Evolutionary conservation across 2,329 filamentous ascomycete species (phyloP).

Genomic region (Alternaria novae-zelandiae): DNA sequence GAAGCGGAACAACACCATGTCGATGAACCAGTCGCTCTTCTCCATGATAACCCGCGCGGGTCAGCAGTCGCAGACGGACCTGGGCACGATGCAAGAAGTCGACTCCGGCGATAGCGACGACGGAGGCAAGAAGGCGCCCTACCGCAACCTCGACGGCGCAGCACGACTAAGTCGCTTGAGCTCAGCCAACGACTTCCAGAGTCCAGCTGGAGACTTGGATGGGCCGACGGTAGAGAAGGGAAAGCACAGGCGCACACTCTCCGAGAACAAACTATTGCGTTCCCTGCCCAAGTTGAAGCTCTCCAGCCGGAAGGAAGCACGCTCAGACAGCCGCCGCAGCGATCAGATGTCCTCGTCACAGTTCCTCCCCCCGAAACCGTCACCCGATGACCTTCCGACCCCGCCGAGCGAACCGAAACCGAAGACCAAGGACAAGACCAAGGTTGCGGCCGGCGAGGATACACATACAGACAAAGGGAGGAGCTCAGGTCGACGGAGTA

Average conservation of each 20-base stretch:
- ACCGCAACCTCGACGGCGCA: conserved; percentile 41
- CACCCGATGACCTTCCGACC: conserved; percentile 21
- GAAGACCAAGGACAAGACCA: conserved; percentile 25
- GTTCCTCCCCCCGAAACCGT: conserved; percentile 42
- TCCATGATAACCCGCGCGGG: conserved; percentile 89
- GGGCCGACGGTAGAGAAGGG: conserved; percentile 21
- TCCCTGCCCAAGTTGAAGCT: conserved; percentile 66
- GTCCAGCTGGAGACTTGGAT: conserved; percentile 15
- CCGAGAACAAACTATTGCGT: conserved; percentile 69
- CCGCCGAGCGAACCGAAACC: conserved; percentile 15
- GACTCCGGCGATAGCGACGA: conserved; percentile 78
- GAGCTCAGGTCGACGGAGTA: conserved; percentile 31
- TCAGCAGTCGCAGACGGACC: conserved; percentile 79
- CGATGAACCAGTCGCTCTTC: conserved; percentile 95
- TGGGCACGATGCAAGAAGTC: conserved; percentile 77
- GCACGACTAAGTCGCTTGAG: conserved; percentile 45
- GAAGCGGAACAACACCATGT: conserved; percentile 57
- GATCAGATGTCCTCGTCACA: conserved; percentile 61
- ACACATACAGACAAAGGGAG: conserved; percentile 30
- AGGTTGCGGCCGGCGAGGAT: conserved; percentile 29
- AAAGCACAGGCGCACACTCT: conserved; percentile 65
- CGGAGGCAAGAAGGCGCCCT: conserved; percentile 34
- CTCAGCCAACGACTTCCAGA: conserved; percentile 41
- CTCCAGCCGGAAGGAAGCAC: conserved; percentile 41
- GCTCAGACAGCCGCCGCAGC: conserved; percentile 22